Conservation (phyloP, 2,329 filamentous ascomycete genomes). For the Diplodia sapinea region DNA sequence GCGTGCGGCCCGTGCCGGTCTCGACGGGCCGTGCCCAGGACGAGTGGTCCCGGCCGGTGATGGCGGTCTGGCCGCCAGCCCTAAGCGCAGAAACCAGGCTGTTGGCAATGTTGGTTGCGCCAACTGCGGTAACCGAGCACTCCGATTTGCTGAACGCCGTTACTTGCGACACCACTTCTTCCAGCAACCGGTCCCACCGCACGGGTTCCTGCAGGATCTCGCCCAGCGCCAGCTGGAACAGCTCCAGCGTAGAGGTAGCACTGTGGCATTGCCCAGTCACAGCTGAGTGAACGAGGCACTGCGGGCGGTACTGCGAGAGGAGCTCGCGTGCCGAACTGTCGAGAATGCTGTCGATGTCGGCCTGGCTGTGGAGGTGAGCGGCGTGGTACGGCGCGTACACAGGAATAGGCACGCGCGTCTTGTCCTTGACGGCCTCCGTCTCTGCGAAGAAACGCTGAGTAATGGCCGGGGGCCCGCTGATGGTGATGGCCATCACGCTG, state of each 20-base stretch:
- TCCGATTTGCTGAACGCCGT: constrained; percentile 49
- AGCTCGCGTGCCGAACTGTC: constrained; percentile 47
- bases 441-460: constrained; percentile 60
- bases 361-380: constrained; percentile 58
- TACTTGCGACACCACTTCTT: constrained; percentile 56
- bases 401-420: constrained; percentile 59
- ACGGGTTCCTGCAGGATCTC: constrained; percentile 57
- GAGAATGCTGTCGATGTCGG: constrained; percentile 60
- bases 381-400: constrained; percentile 67
- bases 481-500: constrained; percentile 63
- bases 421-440: constrained; percentile 54
- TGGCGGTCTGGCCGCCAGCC: constrained; percentile 54
- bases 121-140: constrained; percentile 56
- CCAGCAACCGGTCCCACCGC: constrained; percentile 56
- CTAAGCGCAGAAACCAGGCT: constrained; percentile 62
- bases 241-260: constrained; percentile 53
- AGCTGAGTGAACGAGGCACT: constrained; percentile 55
- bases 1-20: constrained; percentile 50
- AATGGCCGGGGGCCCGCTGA: constrained; percentile 63
- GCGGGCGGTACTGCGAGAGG: constrained; percentile 51
- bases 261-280: constrained; percentile 54
- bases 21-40: constrained; percentile 48
- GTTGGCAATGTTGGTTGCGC: constrained; percentile 61
- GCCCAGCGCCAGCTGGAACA: constrained; percentile 50
- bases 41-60: constrained; percentile 53